Evolutionary conservation across 2,329 filamentous ascomycete genomes (phyloP), one percentile per base, ranked within the genome.

Genomic region (Botrytis sinoallii): DNA sequence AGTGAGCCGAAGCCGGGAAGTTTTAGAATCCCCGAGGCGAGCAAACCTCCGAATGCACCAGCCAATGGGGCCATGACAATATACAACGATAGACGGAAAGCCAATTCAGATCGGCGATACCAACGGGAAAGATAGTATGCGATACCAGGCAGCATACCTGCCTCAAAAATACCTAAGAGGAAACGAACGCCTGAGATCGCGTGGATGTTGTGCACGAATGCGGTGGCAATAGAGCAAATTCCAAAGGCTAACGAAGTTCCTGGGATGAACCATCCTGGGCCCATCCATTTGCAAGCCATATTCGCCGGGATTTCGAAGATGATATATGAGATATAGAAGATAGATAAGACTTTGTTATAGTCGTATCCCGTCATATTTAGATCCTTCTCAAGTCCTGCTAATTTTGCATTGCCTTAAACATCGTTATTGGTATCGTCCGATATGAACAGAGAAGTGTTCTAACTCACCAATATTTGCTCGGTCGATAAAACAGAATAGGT

Each of bases 321-420:
- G 77, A 93, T 92, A 81, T 94, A 94, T 12, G 88, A 88, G 79
- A 94, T 85, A 81, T 92, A 93, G 82, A 93, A 93, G 76, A 90
- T 80, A 20, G 90, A 90, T 4, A 94, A 85, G 3, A 93, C 84
- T 40, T 83, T 82, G 79, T 93, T 94, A 84, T 93, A 94, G 79
- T 92, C 90, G 79, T 91, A 89, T 40, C 86, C 86, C 20, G 80
- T 81, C 72, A 93, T 82, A 0, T 83, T 79, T 1, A 93, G 85
- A 70, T 92, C 91, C 48, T 83, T 84, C 72, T 91, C 88, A 32
- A 93, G 83, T 0, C 90, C 90, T 5, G 90, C 90, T 29, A 93
- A 83, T 75, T 86, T 87, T 2, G 90, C 91, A 80, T 93, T 93
- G n/a, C 90, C 89, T 91, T 64, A 4, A 42, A 69, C 25, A 42